Percentiles rank a stretch among this genome's conserved stretches.
Evolutionary conservation across 306 rosid species (phyloP).

Genomic region (Cicer judaicum): DNA sequence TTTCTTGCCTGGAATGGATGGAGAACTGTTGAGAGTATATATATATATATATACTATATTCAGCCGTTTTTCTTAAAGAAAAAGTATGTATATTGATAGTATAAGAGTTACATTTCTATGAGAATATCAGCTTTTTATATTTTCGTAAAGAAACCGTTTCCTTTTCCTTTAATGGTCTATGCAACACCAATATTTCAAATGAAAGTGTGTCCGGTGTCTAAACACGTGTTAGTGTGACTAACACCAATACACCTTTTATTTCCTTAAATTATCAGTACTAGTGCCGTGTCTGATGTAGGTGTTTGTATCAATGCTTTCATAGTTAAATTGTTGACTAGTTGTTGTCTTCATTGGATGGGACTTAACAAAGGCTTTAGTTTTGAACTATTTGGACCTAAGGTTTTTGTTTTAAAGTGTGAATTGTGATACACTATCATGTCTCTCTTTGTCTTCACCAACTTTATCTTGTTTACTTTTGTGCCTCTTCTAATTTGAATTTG

Average conservation of each 20-base stretch:
- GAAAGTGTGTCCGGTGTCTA: no score
- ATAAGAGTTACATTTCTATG: no score
- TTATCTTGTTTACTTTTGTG: conserved; percentile 35
- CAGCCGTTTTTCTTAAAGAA: background rate
- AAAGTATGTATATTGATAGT: no score
- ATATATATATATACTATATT: conserved; percentile 39
- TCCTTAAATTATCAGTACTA: no score
- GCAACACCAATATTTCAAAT: no score
- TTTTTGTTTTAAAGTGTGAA: conserved; percentile 25
- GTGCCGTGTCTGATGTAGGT: no score
- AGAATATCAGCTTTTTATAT: background rate
- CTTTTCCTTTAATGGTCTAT: background rate
- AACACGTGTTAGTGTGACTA: no score
- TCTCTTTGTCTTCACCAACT: conserved; percentile 28
- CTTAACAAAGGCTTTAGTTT: background rate
- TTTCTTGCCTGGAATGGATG: conserved; percentile 49
- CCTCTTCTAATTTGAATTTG: conserved; percentile 40
- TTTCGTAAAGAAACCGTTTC: background rate
- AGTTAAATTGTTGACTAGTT: background rate
- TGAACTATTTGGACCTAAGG: conserved; percentile 37
- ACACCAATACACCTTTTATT: no score
- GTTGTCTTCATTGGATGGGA: background rate
- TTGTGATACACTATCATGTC: background rate
- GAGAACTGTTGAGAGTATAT: conserved; percentile 46
- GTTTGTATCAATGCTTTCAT: no score